Base-by-base conservation (phyloP, 345 rosid species). In the Ricinus communis region DNA sequence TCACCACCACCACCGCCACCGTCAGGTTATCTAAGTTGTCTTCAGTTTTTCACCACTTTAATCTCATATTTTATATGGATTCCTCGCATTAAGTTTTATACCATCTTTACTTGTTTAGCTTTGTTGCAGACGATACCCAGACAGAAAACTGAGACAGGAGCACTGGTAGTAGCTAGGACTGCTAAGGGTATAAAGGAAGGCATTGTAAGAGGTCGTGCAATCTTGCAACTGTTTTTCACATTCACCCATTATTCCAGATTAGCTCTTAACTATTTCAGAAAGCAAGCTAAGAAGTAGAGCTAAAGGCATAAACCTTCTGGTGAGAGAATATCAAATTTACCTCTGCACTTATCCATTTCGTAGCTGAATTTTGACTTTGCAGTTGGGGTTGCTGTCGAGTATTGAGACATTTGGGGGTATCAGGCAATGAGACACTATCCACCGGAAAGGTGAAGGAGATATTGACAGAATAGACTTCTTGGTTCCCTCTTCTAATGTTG, bases 101-200 rank as follows among this genome's bases (percentile, higher is more conserved):
- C 74, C 55, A 47, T 84, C 71, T 85, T 86, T 67, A 90, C 87
- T 84, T 87, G 77, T 67, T 85, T 90, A 91, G 95, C 86, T 82
- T 77, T 85, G 30, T 65, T 88, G 85, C 97, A 91, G 96, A 86
- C 60, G 80, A 76, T 79, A 72, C 43, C 73, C 41, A 78, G 38
- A 52, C 87, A 19, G 69, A 79, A 62, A 78, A 82, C 33, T 69
- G 70, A 83, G 62, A 65, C 56, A 55, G 61, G 59, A 62, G 88
- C 71, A 66, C 93, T 93, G 25, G 71, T 15, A 28, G 65, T 90
- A 63, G 97, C 97, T 71, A 83, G 70, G 75, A 73, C 74, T 30
- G 96, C 91, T 0, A 81, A 89, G 80, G 76, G 57, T 38, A 67
- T 87, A 2, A 85, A 79, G 73, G 88, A 90, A 77, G 87, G 93